phyloP scores from a whole-genome alignment of 495 filamentous ascomycete genomes.

The Trichoderma reesei region DNA sequence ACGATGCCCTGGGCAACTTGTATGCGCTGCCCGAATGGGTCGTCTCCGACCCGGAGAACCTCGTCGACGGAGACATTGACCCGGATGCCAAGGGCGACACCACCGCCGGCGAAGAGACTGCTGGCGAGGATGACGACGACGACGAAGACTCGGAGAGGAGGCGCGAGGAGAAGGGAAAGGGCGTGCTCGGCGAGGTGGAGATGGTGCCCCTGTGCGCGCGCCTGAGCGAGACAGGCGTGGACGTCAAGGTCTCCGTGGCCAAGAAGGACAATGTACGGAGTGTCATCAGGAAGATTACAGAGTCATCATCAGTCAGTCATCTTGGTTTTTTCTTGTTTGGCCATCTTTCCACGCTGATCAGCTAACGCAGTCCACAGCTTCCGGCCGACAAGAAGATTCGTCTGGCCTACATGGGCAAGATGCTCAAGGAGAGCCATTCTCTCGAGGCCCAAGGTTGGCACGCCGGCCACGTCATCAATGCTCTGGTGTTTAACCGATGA shows the following conservation, averaged over 20 bases:
- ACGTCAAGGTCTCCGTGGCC: conserved; percentile 50
- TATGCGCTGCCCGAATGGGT: conserved; percentile 72
- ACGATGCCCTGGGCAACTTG: conserved; percentile 65
- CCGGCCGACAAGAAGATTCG: conserved; percentile 46
- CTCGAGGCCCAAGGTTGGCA: conserved; percentile 65
- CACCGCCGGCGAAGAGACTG: conserved; percentile 35
- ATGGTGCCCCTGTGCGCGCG: conserved; percentile 54
- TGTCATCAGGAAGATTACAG: conserved; percentile 51
- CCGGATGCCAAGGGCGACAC: conserved; percentile 33
- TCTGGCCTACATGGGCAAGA: conserved; percentile 69
- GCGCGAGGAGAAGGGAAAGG: conserved; percentile 58
- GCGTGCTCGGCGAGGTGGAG: conserved; percentile 34
- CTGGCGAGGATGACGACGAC: conserved; percentile 38
- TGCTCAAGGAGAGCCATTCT: conserved; percentile 57
- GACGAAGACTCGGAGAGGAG: conserved; percentile 46
- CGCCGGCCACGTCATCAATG: conserved; percentile 68
- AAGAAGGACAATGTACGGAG: conserved; percentile 53
- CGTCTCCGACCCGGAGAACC: conserved; percentile 63
- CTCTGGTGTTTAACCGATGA: conserved; percentile 55
- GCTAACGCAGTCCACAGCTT: conserved; percentile 31
- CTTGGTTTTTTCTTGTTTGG: conserved; percentile 2
- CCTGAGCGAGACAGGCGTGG: conserved; percentile 60
- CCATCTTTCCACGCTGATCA: background rate
- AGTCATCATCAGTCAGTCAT: conserved; percentile 53
- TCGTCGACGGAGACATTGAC: conserved; percentile 31